Evolutionary conservation across 805 yeast species (phyloP).

Genomic region (Blastobotrys americana): DNA sequence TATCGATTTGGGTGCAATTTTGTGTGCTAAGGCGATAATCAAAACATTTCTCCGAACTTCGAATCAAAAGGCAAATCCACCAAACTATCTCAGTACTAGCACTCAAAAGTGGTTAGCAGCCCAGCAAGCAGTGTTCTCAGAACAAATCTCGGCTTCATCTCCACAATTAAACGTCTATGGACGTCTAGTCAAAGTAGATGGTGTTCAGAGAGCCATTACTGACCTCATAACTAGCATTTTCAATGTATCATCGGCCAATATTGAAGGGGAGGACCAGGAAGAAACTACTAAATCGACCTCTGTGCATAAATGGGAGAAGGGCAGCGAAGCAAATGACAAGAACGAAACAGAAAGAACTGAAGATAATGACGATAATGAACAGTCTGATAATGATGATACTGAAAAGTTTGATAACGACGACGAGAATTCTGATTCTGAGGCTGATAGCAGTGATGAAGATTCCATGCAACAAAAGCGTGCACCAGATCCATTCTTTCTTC

Average conservation of each 20-base stretch:
- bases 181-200: constrained; percentile 17
- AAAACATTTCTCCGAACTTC: constrained; percentile 15
- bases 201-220: constrained; percentile 15
- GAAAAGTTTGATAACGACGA: constrained; percentile 48
- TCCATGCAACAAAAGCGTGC: neutral
- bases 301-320: no score
- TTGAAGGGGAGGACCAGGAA: neutral
- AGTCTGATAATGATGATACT: constrained; percentile 19
- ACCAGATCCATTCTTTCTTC: constrained; percentile 45
- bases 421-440: constrained; percentile 32
- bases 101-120: constrained; percentile 10
- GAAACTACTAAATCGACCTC: no score
- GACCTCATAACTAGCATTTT: constrained; percentile 10
- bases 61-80: constrained; percentile 8
- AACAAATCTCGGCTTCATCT: constrained; percentile 5
- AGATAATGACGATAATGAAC: constrained; percentile 35
- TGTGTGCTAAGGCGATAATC: constrained; percentile 11
- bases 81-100: constrained; percentile 7
- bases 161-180: constrained; percentile 19
- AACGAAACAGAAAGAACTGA: constrained; percentile 14
- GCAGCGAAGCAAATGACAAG: constrained; percentile 2
- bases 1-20: constrained; percentile 14
- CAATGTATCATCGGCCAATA: constrained; percentile 9
- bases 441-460: constrained; percentile 31
- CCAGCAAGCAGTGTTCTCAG: constrained; percentile 9